Base-by-base conservation (phyloP, 495 filamentous ascomycete genomes). In the Aspergillus mulundensis region DNA sequence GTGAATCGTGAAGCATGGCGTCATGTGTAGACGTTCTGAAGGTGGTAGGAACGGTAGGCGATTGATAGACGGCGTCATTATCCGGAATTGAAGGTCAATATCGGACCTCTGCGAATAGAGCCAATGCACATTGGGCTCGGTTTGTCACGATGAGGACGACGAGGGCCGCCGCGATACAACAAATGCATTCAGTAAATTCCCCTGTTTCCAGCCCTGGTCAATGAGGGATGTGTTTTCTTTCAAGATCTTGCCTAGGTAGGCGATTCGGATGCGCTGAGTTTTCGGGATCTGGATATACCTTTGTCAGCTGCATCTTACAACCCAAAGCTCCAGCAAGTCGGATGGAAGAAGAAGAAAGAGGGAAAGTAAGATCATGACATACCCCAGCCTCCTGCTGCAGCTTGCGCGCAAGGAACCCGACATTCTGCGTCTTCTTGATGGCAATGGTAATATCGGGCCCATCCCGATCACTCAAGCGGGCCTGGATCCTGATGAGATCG, bases 231-330 rank as follows among this genome's bases (percentile, higher is more conserved):
- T 62, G 30, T 77, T 75, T 60, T 94, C 89, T 54, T 85, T 82
- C 15, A 96, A 77, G 36, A 92, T 80, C 63, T 82, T 87, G 48
- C 91, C 91, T 66, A 94, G 79, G 65, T 93, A 95, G 38, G 80
- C 87, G 24, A 95, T 80, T 38, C 79, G 82, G 20, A 95, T 72
- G 25, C 77, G 80, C 57, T 81, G 83, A 24, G 70, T 67, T 43
- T 70, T 67, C 0, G 78, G 61, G 20, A 89, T 71, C 73, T 76
- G 34, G 19, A 16, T 54, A 34, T 47, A 43, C 18, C 53, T 58
- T 15, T 60, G 53, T 25, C 14, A 28, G 23, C 20, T n/a, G 21
- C 14, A 38, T 28, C 19, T 24, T 18, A 4, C 21, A 50, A 39
- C 45, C 16, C 23, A 30, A 24, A 20, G 18, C 11, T 0, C 2